Base-by-base conservation (phyloP, 768 basidiomycete genomes). In the Sutorius australiensis region DNA sequence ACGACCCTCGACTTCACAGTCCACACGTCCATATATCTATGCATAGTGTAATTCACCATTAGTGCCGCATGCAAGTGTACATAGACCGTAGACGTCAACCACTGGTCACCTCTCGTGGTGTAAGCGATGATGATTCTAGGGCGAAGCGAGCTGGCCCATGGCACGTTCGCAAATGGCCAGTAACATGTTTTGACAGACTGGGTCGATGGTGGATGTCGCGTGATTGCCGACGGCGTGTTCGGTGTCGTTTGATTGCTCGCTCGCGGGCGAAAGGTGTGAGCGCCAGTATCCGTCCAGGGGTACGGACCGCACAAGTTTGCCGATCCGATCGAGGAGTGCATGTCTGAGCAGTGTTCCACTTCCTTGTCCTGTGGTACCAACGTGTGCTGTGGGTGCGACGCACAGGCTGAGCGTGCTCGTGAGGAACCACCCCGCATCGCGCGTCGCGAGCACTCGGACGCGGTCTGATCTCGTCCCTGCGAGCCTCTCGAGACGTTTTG, bases 391-490 rank as follows among this genome's bases (percentile, higher is more conserved):
- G 19, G 48, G 43, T 12, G 58, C 27, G 28, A 66, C 41, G 28
- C 66, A 67, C 14, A 66, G 48, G 19, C 54, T 50, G 56, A 70
- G 68, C 17, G 57, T 53, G 38, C 57, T 63, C 9, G 57, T 60
- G 44, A 70, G 64, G 32, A 64, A 60, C 68, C 67, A 68, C 0
- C 59, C 58, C 3, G 67, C 54, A 28, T 70, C 68, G 30, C 60
- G 55, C 28, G 48, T 64, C 10, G 55, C 59, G n/a, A 68, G 64
- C n/a, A 48, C 56, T 7, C 55, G 55, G 16, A 70, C 52, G 24
- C 65, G 56, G 16, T 63, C 59, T 13, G 30, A 39, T 28, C 59
- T 38, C 36, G 62, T 58, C 8, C 61, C 59, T 0, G 43, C 40
- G 13, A 61, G 56, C 14, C 31, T 47, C n/a, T 60, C 55, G 2